phyloP scores from a whole-genome alignment of 306 rosid genomes.

The Chamaecrista fasciculata region DNA sequence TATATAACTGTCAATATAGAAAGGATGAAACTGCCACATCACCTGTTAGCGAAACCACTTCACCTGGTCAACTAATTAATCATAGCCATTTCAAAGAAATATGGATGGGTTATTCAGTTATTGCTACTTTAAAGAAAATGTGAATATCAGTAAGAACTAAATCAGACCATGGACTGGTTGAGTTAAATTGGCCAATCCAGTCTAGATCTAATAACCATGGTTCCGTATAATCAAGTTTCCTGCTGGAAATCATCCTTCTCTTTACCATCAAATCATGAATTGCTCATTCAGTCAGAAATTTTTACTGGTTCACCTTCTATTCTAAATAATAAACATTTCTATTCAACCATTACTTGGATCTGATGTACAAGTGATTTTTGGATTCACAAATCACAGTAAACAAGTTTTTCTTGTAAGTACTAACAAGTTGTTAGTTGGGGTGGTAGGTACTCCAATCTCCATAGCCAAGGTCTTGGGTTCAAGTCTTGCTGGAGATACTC shows the following conservation, averaged over 20 bases:
- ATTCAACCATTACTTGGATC: background rate
- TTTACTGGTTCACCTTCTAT: slow-evolving; percentile 8
- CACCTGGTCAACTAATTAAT: background rate
- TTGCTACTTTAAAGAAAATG: background rate
- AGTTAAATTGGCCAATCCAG: background rate
- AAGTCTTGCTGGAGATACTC: background rate
- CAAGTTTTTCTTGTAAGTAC: background rate
- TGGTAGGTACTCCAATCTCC: too few species aligned
- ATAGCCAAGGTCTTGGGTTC: too few species aligned
- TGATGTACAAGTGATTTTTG: background rate
- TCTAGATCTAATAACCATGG: background rate
- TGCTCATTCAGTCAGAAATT: slow-evolving; percentile 10
- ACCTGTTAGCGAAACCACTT: background rate
- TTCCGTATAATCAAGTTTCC: slow-evolving; percentile 5
- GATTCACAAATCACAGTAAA: background rate
- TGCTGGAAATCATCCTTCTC: slow-evolving; percentile 8
- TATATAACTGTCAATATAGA: background rate
- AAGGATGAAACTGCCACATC: background rate
- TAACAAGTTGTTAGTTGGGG: slow-evolving; percentile 7
- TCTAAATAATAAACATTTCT: background rate
- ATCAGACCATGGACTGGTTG: background rate
- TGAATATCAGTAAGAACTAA: background rate
- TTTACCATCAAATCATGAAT: slow-evolving; percentile 15
- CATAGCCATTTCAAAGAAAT: background rate
- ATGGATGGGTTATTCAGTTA: background rate